Base-by-base conservation (phyloP, 768 basidiomycete genomes). In the Auricularia sp. region DNA sequence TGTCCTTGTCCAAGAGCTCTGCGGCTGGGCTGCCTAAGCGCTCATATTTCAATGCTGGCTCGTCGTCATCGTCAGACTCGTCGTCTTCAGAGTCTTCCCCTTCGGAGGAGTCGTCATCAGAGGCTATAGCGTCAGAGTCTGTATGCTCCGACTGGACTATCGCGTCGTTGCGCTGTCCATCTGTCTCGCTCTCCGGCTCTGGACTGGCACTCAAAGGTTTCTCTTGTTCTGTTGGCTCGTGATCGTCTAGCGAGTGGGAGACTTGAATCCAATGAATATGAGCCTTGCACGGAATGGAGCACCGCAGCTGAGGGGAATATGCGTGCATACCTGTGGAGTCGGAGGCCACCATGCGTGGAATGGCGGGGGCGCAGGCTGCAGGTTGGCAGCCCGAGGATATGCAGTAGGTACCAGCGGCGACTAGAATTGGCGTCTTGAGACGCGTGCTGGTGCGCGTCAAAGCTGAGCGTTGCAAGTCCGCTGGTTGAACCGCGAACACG, bases 31-130 rank as follows among this genome's bases (percentile, higher is more conserved):
- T 90, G 29, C 82, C 82, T 63, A 97, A 82, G 54, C 89, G 85
- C 69, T 90, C 87, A 71, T 98, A 98, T 73, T 98, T 98, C 70
- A 98, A 80, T 0, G 89, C 83, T 42, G 91, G 94, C 77, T 96
- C 94, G 21, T 94, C 92, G 34, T 95, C 93, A 1, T 94, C 94
- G 0, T 86, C 86, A 0, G 85, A 86, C 0, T 83, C 84, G 0
- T 82, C 82, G 0, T 81, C 82, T 0, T 82, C 81, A 0, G 80
- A 81, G 0, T 81, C 85, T 0, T 78, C 80, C 0, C 76, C 79
- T 1, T 76, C 80, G 0, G 76, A 67, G 1, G 68, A 65, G 6
- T 63, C 64, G 18, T 64, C 64, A 8, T 67, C 69, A 24, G 47
- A 51, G 47, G 47, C 47, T 6, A 21, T 18, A 3, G 18, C 11